A percentile compares a stretch with the other conserved stretches of the same genome.
phyloP scores from a whole-genome alignment of 129 eudicot species.

The Artemisia argyi region DNA sequence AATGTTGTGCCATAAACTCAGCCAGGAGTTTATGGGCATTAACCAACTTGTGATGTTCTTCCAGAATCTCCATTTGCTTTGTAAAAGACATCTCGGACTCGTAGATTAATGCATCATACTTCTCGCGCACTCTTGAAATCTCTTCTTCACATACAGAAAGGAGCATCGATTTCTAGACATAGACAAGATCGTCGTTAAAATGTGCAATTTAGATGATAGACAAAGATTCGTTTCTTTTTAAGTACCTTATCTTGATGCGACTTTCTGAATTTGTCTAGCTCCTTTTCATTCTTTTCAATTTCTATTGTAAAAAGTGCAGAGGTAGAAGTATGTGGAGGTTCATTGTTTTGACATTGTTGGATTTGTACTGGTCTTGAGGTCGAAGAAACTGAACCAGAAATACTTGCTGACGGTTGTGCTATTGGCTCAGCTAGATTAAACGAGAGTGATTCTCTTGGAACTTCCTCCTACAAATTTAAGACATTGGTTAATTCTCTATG shows the following conservation, averaged over 20 bases:
- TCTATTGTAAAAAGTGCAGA: conserved; percentile 35
- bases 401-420: not conserved
- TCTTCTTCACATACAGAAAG: conserved; percentile 49
- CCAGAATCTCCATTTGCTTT: conserved; percentile 25
- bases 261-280: conserved; percentile 41
- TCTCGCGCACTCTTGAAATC: conserved; percentile 42
- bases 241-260: conserved; percentile 56
- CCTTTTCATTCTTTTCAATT: conserved; percentile 35
- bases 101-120: conserved; percentile 44
- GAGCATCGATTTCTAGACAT: conserved; percentile 42
- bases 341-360: not conserved
- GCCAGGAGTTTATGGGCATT: too few species aligned
- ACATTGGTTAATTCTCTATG: not conserved
- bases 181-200: conserved; percentile 5
- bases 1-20: too few species aligned
- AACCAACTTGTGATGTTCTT: too few species aligned
- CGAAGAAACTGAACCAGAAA: not conserved
- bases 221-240: not conserved
- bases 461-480: not conserved
- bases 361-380: not conserved
- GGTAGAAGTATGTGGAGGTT: conserved; percentile 26
- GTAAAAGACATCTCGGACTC: conserved; percentile 33
- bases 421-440: not conserved
- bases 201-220: not conserved
- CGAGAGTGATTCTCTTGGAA: too few species aligned